Evolutionary conservation across 208 protist genomes (phyloP), one percentile per base, ranked within the genome.

Genomic region (Acanthamoeba triangularis): DNA sequence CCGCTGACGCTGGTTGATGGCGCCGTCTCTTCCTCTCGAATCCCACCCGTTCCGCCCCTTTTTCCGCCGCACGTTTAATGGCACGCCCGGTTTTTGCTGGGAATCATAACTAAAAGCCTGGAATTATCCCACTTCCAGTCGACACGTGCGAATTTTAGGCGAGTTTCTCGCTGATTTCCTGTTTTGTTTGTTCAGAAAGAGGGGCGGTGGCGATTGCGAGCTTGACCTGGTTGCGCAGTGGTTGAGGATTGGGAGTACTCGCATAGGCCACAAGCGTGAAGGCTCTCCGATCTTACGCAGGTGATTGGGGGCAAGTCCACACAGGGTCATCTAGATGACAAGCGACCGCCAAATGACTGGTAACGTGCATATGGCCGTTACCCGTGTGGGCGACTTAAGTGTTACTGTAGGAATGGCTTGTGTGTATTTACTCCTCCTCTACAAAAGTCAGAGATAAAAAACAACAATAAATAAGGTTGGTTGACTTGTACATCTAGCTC

Each of bases 21-120:
- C 25, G 41, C 76, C 16, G 5, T n/a, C 76, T n/a, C 30, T 85
- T 85, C n/a, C 76, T 85, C 76, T 56, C 2, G 76, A 85, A 85
- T 59, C 35, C 76, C 76, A 20, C 76, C 41, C 28, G 28, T 18
- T 30, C 41, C 35, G n/a, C 41, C 41, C 41, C 35, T 35, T 59
- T 49, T 85, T n/a, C 47, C 44, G 28, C 76, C 69, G 69, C 69
- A 78, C n/a, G 37, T 13, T 18, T 0, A 11, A 7, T 35, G 69
- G 47, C 37, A 47, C 47, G 25, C 25, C 59, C 25, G 8, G 59
- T 30, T 65, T 65, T 65, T 65, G 3, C 14, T 16, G 20, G 59
- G 23, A 61, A 65, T 65, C 52, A n/a, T 30, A 7, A 10, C 2
- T 0, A 30, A 5, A 30, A 10, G 1, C 59, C 59, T 0, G 25